A percentile compares a stretch with the other conserved stretches of the same genome.
phyloP scores from a whole-genome alignment of 2,329 filamentous ascomycete genomes.

The Colletotrichum kahawae region DNA sequence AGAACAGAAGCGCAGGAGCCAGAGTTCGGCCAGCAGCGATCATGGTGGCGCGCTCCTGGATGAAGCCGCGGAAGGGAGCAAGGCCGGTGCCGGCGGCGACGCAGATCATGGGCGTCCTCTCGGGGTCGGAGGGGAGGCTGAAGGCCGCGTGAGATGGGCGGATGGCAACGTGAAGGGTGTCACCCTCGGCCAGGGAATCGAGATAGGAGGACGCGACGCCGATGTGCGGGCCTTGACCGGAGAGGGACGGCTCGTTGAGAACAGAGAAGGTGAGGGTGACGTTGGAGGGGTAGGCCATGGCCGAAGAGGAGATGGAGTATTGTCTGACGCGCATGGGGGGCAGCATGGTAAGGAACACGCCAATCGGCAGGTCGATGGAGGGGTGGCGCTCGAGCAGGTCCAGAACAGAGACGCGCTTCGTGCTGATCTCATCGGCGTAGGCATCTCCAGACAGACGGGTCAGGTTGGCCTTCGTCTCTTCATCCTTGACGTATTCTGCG shows the following conservation, averaged over 20 bases:
- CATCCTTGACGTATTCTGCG: conserved; percentile 36
- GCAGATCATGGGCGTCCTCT: conserved; percentile 53
- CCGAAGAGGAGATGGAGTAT: conserved; percentile 72
- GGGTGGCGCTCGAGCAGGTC: conserved; percentile 66
- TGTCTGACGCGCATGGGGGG: conserved; percentile 60
- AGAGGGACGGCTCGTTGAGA: conserved; percentile 55
- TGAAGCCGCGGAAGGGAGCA: conserved; percentile 43
- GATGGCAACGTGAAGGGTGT: conserved; percentile 55
- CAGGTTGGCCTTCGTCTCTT: conserved; percentile 35
- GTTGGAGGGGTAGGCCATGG: conserved; percentile 58
- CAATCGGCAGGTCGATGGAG: conserved; percentile 58
- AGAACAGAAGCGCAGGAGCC: conserved; percentile 44
- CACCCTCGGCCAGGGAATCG: conserved; percentile 47
- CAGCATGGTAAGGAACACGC: conserved; percentile 67
- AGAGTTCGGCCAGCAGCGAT: conserved; percentile 37
- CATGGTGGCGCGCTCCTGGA: conserved; percentile 41
- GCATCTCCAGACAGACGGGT: conserved; percentile 39
- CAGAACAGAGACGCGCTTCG: conserved; percentile 59
- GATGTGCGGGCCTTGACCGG: conserved; percentile 53
- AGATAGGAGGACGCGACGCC: conserved; percentile 70
- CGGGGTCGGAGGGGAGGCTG: conserved; percentile 43
- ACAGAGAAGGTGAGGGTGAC: conserved; percentile 69
- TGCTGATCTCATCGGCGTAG: conserved; percentile 44
- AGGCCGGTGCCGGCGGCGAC: conserved; percentile 56
- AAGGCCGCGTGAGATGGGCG: conserved; percentile 44